A percentile compares a stretch with the other conserved stretches of the same genome.
Conservation (phyloP, 164 flowering plant genomes). For the Vitis amurensis region DNA sequence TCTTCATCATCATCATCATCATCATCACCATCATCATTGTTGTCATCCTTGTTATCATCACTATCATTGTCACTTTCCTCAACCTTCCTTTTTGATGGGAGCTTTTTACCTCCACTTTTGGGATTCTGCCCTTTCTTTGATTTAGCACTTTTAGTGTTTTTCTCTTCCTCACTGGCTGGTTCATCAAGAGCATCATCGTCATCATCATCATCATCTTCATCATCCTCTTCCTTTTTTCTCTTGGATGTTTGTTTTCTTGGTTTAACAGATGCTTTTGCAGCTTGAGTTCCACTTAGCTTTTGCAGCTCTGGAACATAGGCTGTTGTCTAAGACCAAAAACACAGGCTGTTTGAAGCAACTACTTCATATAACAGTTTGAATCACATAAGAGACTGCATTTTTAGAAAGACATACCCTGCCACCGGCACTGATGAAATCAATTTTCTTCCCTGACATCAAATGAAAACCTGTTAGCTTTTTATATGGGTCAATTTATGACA, state of each 20-base stretch:
- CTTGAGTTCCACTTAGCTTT: conserved; percentile 59
- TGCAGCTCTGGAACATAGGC: conserved; percentile 93
- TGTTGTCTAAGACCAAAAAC: conserved; percentile 56
- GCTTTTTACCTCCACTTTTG: conserved; percentile 6
- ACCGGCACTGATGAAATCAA: conserved; percentile 84
- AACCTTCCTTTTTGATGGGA: conserved; percentile 28
- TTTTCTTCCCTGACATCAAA: conserved; percentile 69
- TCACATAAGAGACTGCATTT: neutral
- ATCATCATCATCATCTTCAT: conserved; percentile 20
- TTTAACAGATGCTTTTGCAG: conserved; percentile 40
- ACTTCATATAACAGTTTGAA: neutral
- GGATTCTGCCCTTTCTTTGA: conserved; percentile 20
- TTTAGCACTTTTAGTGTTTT: conserved; percentile 12
- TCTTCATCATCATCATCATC: conserved; percentile 14
- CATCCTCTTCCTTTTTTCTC: conserved; percentile 20
- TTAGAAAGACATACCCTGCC: conserved; percentile 67
- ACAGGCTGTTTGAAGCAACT: conserved; percentile 6
- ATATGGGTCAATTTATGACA: neutral
- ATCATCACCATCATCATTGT: conserved; percentile 2
- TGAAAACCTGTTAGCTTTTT: conserved; percentile 5
- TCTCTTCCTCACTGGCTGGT: conserved; percentile 25
- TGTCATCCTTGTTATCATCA: conserved; percentile 21
- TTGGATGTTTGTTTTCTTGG: conserved; percentile 32
- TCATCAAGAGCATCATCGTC: conserved; percentile 26
- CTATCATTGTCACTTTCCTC: conserved; percentile 28